These are phyloP conservation scores for Taphrina betulina DNA, from an alignment of 1,139 yeast species.

Conservation along the genomic window DNA sequence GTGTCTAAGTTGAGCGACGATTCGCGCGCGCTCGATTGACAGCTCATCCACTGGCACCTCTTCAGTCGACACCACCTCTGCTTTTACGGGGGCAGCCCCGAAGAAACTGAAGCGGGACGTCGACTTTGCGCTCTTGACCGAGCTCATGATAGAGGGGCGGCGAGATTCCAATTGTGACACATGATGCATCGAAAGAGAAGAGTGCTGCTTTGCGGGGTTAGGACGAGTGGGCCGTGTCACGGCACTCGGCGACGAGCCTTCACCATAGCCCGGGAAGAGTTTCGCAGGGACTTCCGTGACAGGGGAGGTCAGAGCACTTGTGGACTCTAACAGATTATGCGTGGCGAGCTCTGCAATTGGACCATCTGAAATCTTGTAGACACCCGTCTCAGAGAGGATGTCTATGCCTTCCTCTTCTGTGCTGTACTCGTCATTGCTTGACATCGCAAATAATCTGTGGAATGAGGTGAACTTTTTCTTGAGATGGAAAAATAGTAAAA, in stretches of 20 bases:
- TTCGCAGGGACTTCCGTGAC: background rate
- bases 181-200: background rate
- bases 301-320: background rate
- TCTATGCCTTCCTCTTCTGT: background rate
- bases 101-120: too few species aligned
- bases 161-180: constrained; percentile 12
- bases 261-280: background rate
- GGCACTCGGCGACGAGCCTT: background rate
- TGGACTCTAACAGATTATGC: background rate
- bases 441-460: constrained; percentile 1
- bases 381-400: background rate
- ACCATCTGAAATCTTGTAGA: background rate
- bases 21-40: constrained; percentile 9
- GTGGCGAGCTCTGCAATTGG: constrained; percentile 8
- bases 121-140: background rate
- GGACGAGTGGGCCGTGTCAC: background rate
- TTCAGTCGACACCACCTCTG: background rate
- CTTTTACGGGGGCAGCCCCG: background rate
- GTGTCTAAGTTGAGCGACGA: constrained; percentile 20
- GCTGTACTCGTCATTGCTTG: background rate
- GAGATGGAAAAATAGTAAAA: constrained; percentile 72
- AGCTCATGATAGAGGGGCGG: constrained; percentile 3
- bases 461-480: constrained; percentile 41
- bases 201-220: constrained; percentile 1
- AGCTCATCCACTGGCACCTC: constrained; percentile 8